Conservation (phyloP, 495 filamentous ascomycete species). For the Astrocystis sublimbata region DNA sequence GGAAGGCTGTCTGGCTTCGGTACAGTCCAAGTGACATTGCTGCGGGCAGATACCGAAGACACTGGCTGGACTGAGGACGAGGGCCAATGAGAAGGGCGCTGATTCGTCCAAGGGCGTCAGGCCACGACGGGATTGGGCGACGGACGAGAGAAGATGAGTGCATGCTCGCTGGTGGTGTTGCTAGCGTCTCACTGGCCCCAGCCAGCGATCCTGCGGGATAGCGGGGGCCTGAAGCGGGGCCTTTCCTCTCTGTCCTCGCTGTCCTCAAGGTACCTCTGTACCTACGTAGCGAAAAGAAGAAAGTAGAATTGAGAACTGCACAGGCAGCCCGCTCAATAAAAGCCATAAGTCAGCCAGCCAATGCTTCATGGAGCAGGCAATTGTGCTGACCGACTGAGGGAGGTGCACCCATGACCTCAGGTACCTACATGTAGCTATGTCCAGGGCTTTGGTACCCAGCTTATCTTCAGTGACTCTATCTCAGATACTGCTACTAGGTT, state of each 20-base stretch:
- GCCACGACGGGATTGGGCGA: constrained; percentile 12
- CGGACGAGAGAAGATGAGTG: constrained; percentile 3
- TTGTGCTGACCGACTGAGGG: no score
- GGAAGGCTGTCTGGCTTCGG: neutral
- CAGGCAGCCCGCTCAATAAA: constrained; percentile 6
- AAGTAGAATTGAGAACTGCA: constrained; percentile 12
- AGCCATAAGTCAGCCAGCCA: no score
- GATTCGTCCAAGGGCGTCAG: constrained; percentile 9
- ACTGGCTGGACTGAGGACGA: no score
- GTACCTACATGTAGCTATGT: no score
- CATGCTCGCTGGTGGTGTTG: neutral
- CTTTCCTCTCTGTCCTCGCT: no score
- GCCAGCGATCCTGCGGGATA: constrained; percentile 3
- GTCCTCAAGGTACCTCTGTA: no score
- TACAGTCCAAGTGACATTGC: neutral
- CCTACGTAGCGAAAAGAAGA: constrained; percentile 12
- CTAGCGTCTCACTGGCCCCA: constrained; percentile 12
- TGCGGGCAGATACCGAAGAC: no score
- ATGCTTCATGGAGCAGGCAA: no score
- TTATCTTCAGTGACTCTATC: no score
- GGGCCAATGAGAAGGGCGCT: neutral
- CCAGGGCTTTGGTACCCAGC: no score
- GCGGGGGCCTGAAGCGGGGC: neutral
- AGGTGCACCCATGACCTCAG: no score
- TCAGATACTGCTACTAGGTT: no score